Base-by-base conservation (phyloP, 345 rosid genomes). In the Stellera chamaejasme region DNA sequence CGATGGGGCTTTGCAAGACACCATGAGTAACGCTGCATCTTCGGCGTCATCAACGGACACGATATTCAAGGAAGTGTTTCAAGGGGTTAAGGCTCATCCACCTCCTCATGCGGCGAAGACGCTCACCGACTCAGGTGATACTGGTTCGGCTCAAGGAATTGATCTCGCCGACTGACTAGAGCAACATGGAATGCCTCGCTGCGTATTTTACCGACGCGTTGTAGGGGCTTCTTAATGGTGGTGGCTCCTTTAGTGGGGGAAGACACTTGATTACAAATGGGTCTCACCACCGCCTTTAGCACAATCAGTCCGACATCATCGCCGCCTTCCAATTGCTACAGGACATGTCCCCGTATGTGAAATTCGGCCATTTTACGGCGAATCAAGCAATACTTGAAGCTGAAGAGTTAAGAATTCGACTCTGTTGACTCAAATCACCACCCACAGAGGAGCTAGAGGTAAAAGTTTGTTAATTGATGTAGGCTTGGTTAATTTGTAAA, bases 81-180 rank as follows among this genome's bases (percentile, higher is more conserved):
- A 88, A 92, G 58, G 98, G 98, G 3, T 60, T 88, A 68, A 73
- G 88, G 75, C 63, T 92, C 57, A 85, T 92, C 67, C 96, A 92
- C 68, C 83, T 92, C 27, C 60, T 92, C 52, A 82, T 85, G 81
- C 87, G 0, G 95, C 95, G 0, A 96, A 92, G 75, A 95, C 98
- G 13, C 72, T 83, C 11, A 74, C 77, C 3, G 88, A 87, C 88
- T 68, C 82, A 82, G 44, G 96, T 92, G 80, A 71, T 88, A 83
- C 79, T 92, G 81, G 74, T 79, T 76, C 88, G 88, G 87, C 95
- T 92, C 81, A 85, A 84, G 78, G 93, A 82, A 56, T 76, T 92
- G 84, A 88, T 77, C 27, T 83, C 93, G 68, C 75, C 84, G 2
- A 59, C 47, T 26, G 81, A 72, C 51, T 80, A 70, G 52, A 76